These are phyloP conservation scores for Lagenidium sp. DNA, from an alignment of 352 stramenopile species.

Conservation along the genomic window DNA sequence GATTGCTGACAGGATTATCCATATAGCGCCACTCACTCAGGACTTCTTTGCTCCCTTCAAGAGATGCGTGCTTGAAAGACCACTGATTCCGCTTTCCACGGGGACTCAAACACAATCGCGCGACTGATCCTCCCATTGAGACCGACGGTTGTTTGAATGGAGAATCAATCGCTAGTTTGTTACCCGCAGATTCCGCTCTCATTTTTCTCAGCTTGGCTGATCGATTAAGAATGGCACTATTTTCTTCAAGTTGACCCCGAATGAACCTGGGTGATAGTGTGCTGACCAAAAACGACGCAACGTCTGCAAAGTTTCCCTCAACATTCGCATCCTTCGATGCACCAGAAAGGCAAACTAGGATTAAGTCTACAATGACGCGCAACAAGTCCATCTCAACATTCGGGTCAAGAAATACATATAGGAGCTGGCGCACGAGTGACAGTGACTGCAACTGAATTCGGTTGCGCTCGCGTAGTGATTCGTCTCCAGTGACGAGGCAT, in stretches of 20 bases:
- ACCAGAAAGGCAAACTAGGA: slow-evolving; percentile 58
- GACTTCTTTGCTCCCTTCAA: too few relatives aligned
- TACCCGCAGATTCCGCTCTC: too few relatives aligned
- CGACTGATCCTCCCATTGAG: slow-evolving; percentile 16
- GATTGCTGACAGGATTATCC: too few relatives aligned
- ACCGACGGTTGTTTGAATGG: background rate
- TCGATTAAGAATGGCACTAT: too few relatives aligned
- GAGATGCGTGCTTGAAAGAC: background rate
- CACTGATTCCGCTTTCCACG: slow-evolving; percentile 10
- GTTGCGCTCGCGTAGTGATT: slow-evolving; percentile 34
- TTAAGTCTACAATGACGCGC: slow-evolving; percentile 50
- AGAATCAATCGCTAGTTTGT: too few relatives aligned
- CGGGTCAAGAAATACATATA: slow-evolving; percentile 64
- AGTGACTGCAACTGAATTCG: slow-evolving; percentile 49
- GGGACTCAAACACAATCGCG: slow-evolving; percentile 36
- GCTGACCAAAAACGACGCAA: slow-evolving; percentile 46
- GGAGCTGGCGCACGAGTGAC: slow-evolving; percentile 48
- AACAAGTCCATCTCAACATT: slow-evolving; percentile 35
- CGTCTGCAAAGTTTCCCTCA: slow-evolving; percentile 57
- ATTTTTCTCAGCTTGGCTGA: too few relatives aligned
- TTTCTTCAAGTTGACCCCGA: slow-evolving; percentile 5
- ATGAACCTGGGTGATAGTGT: slow-evolving; percentile 51
- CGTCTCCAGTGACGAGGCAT: slow-evolving; percentile 27
- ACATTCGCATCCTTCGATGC: slow-evolving; percentile 18
- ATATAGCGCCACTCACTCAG: too few relatives aligned